phyloP scores from a whole-genome alignment of 1,284 basidiomycete genomes.

The Golubevia pallescens region DNA sequence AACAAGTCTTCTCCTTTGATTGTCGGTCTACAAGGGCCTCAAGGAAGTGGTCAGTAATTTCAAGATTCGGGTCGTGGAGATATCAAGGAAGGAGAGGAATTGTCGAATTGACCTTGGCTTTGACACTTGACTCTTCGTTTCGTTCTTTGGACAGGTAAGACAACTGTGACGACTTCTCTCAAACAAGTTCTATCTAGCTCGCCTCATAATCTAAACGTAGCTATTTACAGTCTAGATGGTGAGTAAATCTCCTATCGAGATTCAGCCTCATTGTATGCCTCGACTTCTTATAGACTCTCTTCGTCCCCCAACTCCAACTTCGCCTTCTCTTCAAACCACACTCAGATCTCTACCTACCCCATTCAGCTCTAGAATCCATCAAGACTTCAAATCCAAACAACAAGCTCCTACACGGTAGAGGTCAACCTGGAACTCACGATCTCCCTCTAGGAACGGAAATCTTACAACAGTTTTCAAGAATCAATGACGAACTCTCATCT shows the following conservation, averaged over 20 bases:
- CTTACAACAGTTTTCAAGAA: conserved; percentile 69
- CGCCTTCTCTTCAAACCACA: background rate
- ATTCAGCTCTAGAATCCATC: conserved; percentile 70
- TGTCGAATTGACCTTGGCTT: background rate
- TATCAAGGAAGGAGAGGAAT: background rate
- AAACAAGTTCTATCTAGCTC: conserved; percentile 68
- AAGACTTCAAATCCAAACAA: conserved; percentile 71
- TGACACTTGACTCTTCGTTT: too few relatives aligned
- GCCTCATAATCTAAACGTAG: conserved; percentile 71
- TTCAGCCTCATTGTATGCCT: background rate
- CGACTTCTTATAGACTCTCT: too few relatives aligned
- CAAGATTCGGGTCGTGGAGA: too few relatives aligned
- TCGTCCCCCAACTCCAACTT: background rate
- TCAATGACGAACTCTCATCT: conserved; percentile 61
- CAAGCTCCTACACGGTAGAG: conserved; percentile 75
- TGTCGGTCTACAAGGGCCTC: conserved; percentile 83
- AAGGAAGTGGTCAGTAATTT: conserved; percentile 65
- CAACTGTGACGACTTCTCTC: background rate
- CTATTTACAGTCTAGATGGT: conserved; percentile 76
- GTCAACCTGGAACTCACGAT: conserved; percentile 87
- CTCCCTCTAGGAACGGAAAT: conserved; percentile 71
- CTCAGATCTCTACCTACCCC: conserved; percentile 79
- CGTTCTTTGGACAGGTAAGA: conserved; percentile 69
- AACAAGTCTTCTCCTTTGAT: too few relatives aligned
- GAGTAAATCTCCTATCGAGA: background rate